Conservation (phyloP, 768 basidiomycete species). For the Mycena indigotica region DNA sequence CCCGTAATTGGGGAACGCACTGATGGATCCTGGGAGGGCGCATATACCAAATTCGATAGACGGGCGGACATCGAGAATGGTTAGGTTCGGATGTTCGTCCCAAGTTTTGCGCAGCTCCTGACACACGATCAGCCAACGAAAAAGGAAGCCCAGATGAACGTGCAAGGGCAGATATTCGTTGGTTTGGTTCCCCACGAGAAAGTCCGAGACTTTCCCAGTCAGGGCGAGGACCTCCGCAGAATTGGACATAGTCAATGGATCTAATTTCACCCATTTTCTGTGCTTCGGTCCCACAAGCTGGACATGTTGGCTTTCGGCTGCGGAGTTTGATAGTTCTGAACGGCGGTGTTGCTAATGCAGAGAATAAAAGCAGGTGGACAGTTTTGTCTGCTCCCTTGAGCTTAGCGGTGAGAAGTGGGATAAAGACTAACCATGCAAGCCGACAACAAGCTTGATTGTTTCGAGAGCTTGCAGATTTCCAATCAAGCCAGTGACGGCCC, state of each 20-base stretch:
- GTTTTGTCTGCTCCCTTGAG: constrained; percentile 46
- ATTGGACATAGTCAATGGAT: constrained; percentile 77
- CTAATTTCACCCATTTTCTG: constrained; percentile 48
- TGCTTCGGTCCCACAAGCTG: constrained; percentile 67
- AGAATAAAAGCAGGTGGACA: constrained; percentile 73
- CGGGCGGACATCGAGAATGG: constrained; percentile 80
- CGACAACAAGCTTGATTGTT: constrained; percentile 76
- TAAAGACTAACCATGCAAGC: constrained; percentile 56
- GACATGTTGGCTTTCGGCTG: constrained; percentile 66
- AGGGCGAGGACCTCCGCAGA: constrained; percentile 75
- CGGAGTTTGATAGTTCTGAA: constrained; percentile 88
- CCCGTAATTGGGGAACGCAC: constrained; percentile 45
- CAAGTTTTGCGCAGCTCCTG: too few species aligned
- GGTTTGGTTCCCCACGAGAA: constrained; percentile 37
- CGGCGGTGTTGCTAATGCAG: constrained; percentile 65
- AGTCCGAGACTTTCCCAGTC: constrained; percentile 67
- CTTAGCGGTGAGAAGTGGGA: not conserved
- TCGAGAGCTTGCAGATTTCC: constrained; percentile 90
- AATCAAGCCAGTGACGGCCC: constrained; percentile 86
- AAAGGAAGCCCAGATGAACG: constrained; percentile 11
- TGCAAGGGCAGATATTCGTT: constrained; percentile 51
- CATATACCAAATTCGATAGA: constrained; percentile 85
- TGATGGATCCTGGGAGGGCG: constrained; percentile 69
- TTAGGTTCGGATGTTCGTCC: constrained; percentile 22
- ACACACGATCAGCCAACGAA: too few species aligned